Conservation (phyloP, 345 rosid genomes). For the Ricinus communis region DNA sequence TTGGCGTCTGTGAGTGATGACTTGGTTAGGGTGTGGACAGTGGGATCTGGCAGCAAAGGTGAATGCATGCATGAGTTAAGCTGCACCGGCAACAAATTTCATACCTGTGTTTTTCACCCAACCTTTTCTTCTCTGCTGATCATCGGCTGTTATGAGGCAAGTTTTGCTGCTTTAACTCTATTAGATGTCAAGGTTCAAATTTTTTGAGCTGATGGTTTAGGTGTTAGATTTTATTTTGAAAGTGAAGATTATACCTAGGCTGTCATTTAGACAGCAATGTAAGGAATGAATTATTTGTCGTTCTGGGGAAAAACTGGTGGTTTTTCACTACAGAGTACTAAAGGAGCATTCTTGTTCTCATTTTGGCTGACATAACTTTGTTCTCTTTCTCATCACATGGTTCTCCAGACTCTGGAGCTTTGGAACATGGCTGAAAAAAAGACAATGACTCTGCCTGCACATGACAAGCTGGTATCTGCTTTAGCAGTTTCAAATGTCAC, state of each 20-base stretch:
- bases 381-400: conserved; percentile 1
- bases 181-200: not conserved
- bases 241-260: not conserved
- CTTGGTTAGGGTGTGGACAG: conserved; percentile 56
- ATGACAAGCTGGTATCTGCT: conserved; percentile 39
- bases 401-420: conserved; percentile 45
- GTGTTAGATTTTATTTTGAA: not conserved
- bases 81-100: conserved; percentile 44
- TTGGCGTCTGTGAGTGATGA: conserved; percentile 70
- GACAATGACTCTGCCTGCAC: conserved; percentile 39
- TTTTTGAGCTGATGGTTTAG: not conserved
- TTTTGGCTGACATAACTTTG: not conserved
- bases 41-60: conserved; percentile 49
- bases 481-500: conserved; percentile 44
- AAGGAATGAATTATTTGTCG: too few relatives aligned
- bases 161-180: conserved; percentile 14
- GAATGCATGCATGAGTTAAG: conserved; percentile 50
- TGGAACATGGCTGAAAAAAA: conserved; percentile 49
- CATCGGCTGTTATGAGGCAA: conserved; percentile 60
- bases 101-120: conserved; percentile 55
- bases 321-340: not conserved
- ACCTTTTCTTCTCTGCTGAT: conserved; percentile 45
- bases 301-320: not conserved
- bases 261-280: not conserved
- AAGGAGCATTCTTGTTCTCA: not conserved